These are phyloP conservation scores for Marasmius fiardii DNA, from an alignment of 1,284 basidiomycete genomes.

Conservation along the genomic window DNA sequence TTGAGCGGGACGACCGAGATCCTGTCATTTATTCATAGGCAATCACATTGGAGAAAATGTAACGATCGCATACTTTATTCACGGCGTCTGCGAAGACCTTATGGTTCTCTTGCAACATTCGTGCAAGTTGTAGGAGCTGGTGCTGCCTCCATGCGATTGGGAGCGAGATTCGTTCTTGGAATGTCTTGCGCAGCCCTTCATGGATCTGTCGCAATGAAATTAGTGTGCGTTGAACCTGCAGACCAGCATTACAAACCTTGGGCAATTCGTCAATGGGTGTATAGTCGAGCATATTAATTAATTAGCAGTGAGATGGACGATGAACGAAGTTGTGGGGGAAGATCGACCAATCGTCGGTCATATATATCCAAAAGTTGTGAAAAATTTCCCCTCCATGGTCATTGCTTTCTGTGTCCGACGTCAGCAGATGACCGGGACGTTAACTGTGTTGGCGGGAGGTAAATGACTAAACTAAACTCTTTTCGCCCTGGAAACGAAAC, in stretches of 20 bases:
- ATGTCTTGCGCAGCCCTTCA: conserved; percentile 41
- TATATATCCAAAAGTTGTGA: no score
- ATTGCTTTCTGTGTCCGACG: no score
- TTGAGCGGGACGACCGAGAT: conserved; percentile 51
- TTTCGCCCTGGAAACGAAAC: no score
- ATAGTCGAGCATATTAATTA: no score
- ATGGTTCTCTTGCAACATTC: conserved; percentile 58
- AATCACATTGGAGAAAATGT: background rate
- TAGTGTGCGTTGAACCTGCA: background rate
- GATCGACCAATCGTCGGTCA: no score
- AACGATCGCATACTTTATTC: conserved; percentile 10
- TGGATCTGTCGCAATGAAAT: conserved; percentile 33
- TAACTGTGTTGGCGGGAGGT: no score
- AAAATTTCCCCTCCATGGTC: no score
- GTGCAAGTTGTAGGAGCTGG: conserved; percentile 63
- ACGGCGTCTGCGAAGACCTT: conserved; percentile 45
- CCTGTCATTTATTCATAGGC: conserved; percentile 22
- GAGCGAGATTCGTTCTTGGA: conserved; percentile 47
- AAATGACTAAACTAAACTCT: no score
- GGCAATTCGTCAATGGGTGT: background rate
- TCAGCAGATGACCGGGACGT: no score
- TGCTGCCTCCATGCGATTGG: conserved; percentile 53
- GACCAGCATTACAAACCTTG: background rate
- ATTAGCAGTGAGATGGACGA: no score
- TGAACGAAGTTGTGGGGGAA: no score